phyloP scores from a whole-genome alignment of 257 asterid genomes.

The Solanum bulbocastanum region DNA sequence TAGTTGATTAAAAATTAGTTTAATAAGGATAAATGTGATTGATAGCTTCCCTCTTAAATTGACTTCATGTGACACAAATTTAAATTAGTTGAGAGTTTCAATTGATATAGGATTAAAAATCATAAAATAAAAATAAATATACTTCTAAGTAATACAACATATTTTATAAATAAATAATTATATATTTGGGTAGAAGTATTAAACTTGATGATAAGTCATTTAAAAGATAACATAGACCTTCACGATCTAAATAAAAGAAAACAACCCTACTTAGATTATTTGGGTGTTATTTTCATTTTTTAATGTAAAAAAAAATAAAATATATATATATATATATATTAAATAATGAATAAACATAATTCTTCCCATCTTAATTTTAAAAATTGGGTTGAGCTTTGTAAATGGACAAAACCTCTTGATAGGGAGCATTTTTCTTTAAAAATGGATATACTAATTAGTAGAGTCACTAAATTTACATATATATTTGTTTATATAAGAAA shows the following conservation, averaged over 20 bases:
- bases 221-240: not conserved
- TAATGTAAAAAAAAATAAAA: too few relatives aligned
- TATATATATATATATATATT: too few relatives aligned
- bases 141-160: not conserved
- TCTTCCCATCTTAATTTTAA: accelerated
- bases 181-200: not conserved
- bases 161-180: not conserved
- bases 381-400: accelerated
- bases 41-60: not conserved
- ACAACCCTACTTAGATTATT: not conserved
- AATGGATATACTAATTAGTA: not conserved
- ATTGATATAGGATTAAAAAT: not conserved
- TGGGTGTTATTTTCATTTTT: not conserved
- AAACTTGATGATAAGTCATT: not conserved
- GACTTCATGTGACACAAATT: not conserved
- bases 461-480: not conserved
- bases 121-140: not conserved
- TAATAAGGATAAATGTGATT: not conserved
- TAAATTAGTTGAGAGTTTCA: not conserved
- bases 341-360: not conserved
- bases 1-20: not conserved
- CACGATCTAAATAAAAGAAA: not conserved
- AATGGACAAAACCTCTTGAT: not conserved
- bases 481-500: not conserved
- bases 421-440: accelerated